Percentiles rank a stretch among this genome's conserved stretches.
Conservation (phyloP, 352 stramenopile genomes). For the Phytophthora lateralis region DNA sequence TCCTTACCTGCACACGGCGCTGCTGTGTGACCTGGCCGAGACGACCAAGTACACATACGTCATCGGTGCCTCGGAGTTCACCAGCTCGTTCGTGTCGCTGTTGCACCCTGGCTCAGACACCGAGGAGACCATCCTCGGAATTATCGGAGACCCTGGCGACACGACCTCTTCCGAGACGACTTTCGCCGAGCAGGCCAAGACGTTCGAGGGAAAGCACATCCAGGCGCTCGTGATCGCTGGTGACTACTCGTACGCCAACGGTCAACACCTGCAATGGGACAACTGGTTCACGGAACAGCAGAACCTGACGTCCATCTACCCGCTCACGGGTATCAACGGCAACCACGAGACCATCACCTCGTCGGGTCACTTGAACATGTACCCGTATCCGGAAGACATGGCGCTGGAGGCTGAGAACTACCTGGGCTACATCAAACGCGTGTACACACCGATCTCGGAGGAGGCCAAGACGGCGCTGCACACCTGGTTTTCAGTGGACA, state of each 20-base stretch:
- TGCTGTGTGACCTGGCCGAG: conserved; percentile 46
- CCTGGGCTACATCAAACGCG: conserved; percentile 48
- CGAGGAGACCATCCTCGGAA: conserved; percentile 46
- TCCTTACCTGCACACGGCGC: conserved; percentile 51
- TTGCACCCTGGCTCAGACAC: conserved; percentile 36
- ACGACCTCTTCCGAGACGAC: conserved; percentile 44
- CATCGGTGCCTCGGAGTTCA: conserved; percentile 46
- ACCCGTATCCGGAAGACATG: conserved; percentile 47
- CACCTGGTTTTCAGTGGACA: conserved; percentile 62
- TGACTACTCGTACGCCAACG: conserved; percentile 75
- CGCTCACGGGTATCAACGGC: conserved; percentile 55
- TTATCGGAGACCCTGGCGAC: conserved; percentile 51
- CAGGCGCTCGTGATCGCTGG: conserved; percentile 58
- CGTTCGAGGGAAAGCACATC: conserved; percentile 45
- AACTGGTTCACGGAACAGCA: conserved; percentile 66
- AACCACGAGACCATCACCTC: conserved; percentile 72
- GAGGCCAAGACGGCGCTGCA: conserved; percentile 34
- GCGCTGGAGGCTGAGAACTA: conserved; percentile 44
- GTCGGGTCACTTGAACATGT: conserved; percentile 44
- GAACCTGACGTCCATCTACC: conserved; percentile 50
- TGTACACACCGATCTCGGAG: conserved; percentile 57
- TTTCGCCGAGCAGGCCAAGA: conserved; percentile 36
- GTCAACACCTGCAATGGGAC: conserved; percentile 70
- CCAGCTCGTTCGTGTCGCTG: conserved; percentile 36
- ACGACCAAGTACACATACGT: conserved; percentile 57